Evolutionary conservation across 192 early-diverging fungal species (phyloP).

Genomic region (Rhizoclosmatium sp.): DNA sequence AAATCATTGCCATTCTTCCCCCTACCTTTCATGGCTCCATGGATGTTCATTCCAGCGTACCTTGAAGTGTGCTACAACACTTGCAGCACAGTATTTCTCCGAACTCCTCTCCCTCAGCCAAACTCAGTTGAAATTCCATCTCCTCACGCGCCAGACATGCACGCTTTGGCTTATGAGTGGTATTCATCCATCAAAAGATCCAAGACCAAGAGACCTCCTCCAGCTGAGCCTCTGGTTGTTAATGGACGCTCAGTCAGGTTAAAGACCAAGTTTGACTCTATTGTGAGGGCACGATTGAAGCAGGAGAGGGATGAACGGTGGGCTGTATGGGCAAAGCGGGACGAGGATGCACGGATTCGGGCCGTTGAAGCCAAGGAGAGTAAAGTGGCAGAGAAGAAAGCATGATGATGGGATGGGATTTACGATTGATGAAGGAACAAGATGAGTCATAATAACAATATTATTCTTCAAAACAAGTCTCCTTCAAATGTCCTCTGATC

Average conservation of each 20-base stretch:
- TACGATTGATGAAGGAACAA: not conserved
- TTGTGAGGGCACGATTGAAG: constrained; percentile 51
- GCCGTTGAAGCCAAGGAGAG: not conserved
- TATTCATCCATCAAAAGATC: constrained; percentile 68
- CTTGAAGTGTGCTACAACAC: constrained; percentile 97
- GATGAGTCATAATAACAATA: not conserved
- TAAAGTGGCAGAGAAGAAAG: not conserved
- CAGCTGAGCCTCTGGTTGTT: constrained; percentile 47
- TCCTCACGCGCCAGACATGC: constrained; percentile 89
- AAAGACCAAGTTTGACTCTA: constrained; percentile 60
- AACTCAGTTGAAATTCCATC: constrained; percentile 90
- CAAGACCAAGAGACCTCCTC: constrained; percentile 43
- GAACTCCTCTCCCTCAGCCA: constrained; percentile 87
- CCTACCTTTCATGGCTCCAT: constrained; percentile 71
- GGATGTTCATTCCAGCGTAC: constrained; percentile 96
- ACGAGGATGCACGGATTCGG: constrained; percentile 20
- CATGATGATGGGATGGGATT: not conserved
- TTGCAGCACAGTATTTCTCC: constrained; percentile 87
- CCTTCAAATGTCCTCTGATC: not conserved
- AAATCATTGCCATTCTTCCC: constrained; percentile 63
- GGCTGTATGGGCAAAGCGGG: constrained; percentile 20
- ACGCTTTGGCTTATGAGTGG: constrained; percentile 91
- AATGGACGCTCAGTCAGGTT: constrained; percentile 48
- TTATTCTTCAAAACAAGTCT: not conserved
- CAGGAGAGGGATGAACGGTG: constrained; percentile 26